Evolutionary conservation across 2,329 filamentous ascomycete species (phyloP), one percentile per base, ranked within the genome.

Genomic region (Ceratocystis albifundus): DNA sequence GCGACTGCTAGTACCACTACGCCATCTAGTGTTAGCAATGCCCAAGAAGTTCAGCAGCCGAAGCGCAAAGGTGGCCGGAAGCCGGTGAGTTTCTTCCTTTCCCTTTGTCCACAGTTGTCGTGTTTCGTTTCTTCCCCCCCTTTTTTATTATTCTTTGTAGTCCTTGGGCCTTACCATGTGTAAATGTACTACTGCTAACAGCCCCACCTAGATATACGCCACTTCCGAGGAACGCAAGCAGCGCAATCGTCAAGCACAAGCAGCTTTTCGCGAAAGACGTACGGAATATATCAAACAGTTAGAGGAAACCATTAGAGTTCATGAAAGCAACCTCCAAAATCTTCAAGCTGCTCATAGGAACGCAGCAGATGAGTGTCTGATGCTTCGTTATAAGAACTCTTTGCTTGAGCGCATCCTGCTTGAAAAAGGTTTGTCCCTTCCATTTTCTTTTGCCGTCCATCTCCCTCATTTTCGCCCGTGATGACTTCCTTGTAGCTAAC

Each of bases 231-330:
- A 99, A 78, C 87, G 94, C 73, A 97, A 99, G 80, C 94, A 97
- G 78, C 86, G 94, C 70, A 99, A 99, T 75, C 83, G 94, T 71
- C 94, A 97, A 79, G 94, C 94, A 61, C 94, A 99, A 78, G 94
- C 94, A 66, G 94, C 94, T 67, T 99, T 99, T 74, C 88, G 94
- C 71, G 94, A 99, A 78, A 88, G 94, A 70, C 87, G 94, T 68
- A 97, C 93, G 66, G 94, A 99, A 80, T 99, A 99, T 76, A 99
- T 99, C 79, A 97, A 97, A 79, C 94, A 99, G 76, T 84, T 99
- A 30, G 94, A 99, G 78, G 90, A 93, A 72, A 96, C 92, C 66
- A 97, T 99, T 77, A 93, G 94, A 73, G 89, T 94, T 71, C 93
- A 97, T 80, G 94, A 99, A 77, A 90, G 95, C 72, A 93, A 90